These are phyloP conservation scores for Chenopodium album DNA, from an alignment of 148 eudicot genomes.

Conservation along the genomic window DNA sequence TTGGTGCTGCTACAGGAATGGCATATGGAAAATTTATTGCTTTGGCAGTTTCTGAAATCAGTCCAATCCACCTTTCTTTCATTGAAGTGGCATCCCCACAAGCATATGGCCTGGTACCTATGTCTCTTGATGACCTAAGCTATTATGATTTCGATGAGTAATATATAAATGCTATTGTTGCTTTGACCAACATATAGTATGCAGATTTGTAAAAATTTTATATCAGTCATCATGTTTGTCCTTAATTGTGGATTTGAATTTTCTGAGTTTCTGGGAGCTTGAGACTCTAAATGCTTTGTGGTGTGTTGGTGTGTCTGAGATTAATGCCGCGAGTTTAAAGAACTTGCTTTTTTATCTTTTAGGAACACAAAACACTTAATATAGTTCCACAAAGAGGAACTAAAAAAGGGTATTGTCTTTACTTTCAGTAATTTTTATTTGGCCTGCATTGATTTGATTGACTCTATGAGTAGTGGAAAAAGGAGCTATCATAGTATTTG, in stretches of 20 bases:
- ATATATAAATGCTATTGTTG: not conserved
- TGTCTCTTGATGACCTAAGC: not conserved
- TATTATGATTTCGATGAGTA: not conserved
- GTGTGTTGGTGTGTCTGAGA: not conserved
- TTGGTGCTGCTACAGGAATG: constrained; percentile 98
- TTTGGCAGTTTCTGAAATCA: constrained; percentile 48
- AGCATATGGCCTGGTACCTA: constrained; percentile 91
- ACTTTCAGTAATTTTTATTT: too few relatives aligned
- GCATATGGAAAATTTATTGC: constrained; percentile 77
- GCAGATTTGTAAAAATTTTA: not conserved
- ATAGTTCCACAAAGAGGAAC: constrained; percentile 1
- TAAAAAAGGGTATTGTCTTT: too few relatives aligned
- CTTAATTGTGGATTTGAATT: not conserved
- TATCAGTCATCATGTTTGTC: not conserved
- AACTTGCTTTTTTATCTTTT: not conserved
- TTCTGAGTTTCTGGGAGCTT: not conserved
- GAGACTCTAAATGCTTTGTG: not conserved
- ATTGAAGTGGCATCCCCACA: constrained; percentile 93
- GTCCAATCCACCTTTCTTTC: constrained; percentile 52
- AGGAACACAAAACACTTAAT: not conserved
- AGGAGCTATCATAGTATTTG: not conserved
- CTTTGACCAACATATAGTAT: not conserved
- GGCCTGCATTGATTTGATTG: not conserved
- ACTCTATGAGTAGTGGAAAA: not conserved
- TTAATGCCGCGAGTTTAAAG: not conserved